Base-by-base conservation (phyloP, 192 early-diverging fungal genomes). In the Coemansia sp. region DNA sequence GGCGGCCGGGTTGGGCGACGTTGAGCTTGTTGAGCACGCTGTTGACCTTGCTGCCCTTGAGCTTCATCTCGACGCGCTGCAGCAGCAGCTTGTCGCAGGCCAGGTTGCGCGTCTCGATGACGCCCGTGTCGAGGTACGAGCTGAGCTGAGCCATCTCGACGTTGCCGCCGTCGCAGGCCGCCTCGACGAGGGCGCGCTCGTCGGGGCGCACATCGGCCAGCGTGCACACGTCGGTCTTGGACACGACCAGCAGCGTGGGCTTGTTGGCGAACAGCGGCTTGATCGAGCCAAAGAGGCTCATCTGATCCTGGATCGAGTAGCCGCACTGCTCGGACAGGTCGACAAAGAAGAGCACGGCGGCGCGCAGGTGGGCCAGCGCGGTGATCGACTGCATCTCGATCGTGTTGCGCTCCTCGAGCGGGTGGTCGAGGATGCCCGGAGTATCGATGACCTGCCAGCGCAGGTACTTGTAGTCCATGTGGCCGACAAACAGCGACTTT, bases 301-400 rank as follows among this genome's bases (percentile, higher is more conserved):
- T 82, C 82, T 99, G 98, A 50, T 97, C 94, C 38, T 77, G 86
- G 74, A 99, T 87, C 73, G 91, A 92, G 89, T 98, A 99, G 26
- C 98, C 98, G 85, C 98, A 99, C 77, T 96, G 93, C 76, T 97
- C 98, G 6, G 96, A 98, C 32, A 97, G 81, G 77, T 99, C 98
- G 69, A 98, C 91, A 80, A 99, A 99, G 89, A 91, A 99, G 75
- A 99, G 76, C 65, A 99, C 91, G 47, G 94, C 94, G 16, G 95
- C 91, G 66, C 96, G 90, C 84, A 99, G 82, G 78, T 99, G 98
- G 10, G 98, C 98, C 55, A 99, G 86, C 35, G 98, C 98, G 9
- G 98, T 99, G 74, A 99, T 96, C 61, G 96, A 98, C 87, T 99
- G 98, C 98, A 99, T 99, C 85, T 99, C 98, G 70, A 99, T 99